Base-by-base conservation (phyloP, 169 alveolate species). In the Eimeria necatrix region DNA sequence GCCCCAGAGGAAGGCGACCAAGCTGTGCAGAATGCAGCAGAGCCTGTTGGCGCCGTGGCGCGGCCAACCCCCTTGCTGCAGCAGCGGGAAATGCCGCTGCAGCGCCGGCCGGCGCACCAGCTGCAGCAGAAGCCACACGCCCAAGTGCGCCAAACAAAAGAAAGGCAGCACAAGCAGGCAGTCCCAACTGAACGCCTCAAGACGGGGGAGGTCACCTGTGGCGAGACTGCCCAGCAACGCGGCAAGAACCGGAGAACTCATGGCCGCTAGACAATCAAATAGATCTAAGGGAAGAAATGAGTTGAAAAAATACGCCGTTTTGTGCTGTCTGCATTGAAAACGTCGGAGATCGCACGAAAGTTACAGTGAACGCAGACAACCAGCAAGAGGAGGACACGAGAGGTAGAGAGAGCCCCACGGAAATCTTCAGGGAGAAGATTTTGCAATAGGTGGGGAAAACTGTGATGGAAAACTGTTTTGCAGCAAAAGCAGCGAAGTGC, bases 31-130 rank as follows among this genome's bases (percentile, higher is more conserved):
- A 5, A 85, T 61, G 52, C 88, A 91, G 18, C 56, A n/a, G 3
- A 91, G 12, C 7, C 95, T 68, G 60, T 91, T 91, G 32, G 78
- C 51, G 52, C 95, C 95, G 74, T 91, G 95, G 26, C 74, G 84
- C 1, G 95, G 95, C 68, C 87, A 91, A 5, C 46, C 56, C 7
- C 64, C 9, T 74, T 10, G 68, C 76, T 53, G 83, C n/a, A 91
- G 60, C 85, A 91, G 24, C 85, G 95, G 92, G 18, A 61, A 26
- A 22, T 56, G 53, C 41, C 64, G 10, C 26, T 18, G 20, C 51
- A 41, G 24, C 1, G 53, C 32, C 4, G 91, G 26, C 14, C 41
- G 59, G 76, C 24, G 91, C 26, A 52, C 2, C 10, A 4, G 91
- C 41, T 51, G 91, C 22, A 83, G 76, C 76, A 83, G 59, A 4